Evolutionary conservation across 805 yeast species (phyloP).

Genomic region (Metschnikowia anglica): DNA sequence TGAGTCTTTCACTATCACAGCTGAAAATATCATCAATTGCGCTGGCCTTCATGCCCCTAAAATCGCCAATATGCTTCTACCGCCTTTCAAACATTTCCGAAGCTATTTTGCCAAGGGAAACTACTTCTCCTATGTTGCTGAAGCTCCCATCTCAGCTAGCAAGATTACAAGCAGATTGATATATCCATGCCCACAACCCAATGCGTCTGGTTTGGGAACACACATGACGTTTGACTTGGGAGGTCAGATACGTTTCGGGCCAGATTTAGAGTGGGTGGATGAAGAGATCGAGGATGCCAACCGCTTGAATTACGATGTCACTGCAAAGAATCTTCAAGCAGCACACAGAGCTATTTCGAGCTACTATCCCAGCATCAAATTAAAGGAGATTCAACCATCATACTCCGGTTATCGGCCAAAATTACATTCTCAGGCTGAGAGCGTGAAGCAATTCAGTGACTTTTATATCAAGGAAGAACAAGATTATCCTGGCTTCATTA

Average conservation of each 20-base stretch:
- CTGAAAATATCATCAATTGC: constrained; percentile 65
- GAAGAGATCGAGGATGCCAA: constrained; percentile 24
- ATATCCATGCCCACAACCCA: constrained; percentile 74
- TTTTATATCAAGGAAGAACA: constrained; percentile 61
- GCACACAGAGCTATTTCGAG: constrained; percentile 59
- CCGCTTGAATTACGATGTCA: constrained; percentile 48
- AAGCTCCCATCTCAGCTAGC: constrained; percentile 38
- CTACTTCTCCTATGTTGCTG: constrained; percentile 59
- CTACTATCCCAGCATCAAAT: constrained; percentile 62
- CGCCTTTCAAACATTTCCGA: constrained; percentile 54
- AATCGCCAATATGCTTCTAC: constrained; percentile 70
- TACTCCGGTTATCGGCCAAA: constrained; percentile 89
- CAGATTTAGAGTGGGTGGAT: constrained; percentile 81
- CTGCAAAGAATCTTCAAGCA: constrained; percentile 44
- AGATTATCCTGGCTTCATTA: constrained; percentile 75
- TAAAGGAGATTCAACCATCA: constrained; percentile 55
- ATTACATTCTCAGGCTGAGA: constrained; percentile 45
- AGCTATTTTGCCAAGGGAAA: constrained; percentile 82
- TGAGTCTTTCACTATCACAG: constrained; percentile 39
- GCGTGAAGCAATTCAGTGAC: constrained; percentile 55
- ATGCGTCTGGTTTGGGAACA: constrained; percentile 77
- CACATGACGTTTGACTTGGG: constrained; percentile 83
- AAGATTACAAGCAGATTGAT: constrained; percentile 39
- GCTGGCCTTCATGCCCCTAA: constrained; percentile 78
- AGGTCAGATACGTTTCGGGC: constrained; percentile 81